Evolutionary conservation across 202 grass and related monocot genomes (phyloP), one percentile per base, ranked within the genome.

Genomic region (Saccharum hybrid): DNA sequence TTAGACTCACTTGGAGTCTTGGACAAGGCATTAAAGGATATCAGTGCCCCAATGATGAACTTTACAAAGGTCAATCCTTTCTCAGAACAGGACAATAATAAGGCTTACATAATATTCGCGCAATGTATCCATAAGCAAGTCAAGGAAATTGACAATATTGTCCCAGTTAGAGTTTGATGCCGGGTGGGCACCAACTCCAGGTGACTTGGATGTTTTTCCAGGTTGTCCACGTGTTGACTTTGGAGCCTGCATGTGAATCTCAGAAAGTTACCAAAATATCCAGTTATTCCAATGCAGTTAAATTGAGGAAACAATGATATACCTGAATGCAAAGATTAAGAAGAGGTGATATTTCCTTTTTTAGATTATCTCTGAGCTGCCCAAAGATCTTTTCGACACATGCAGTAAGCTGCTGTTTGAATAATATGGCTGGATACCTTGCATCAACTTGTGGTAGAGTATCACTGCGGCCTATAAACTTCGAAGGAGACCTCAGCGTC

Each of bases 321-420:
- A 98, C 96, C 96, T 98, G 96, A 84, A 98, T 98, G 87, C 96
- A 98, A 66, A 90, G 65, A 87, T 41, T 88, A 57, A 99, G 91
- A 83, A 99, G 93, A 64, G 96, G 93, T 75, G 63, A 90, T 85
- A 96, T 94, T 85, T 99, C 89, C 41, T 98, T 98, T 89, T 98
- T 98, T 57, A 98, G 85, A 86, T 94, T 96, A 86, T 98, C 96
- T 80, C 96, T 94, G 61, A 98, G 87, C 80, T 96, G 88, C 42
- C 93, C 96, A 70, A 96, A 98, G 41, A 98, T 94, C 86, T 98
- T 98, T 83, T 98, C 96, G 2, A 98, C 86, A 43, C 91, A 96
- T 30, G 96, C 96, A 26, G 93, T 93, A 65, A 98, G 79, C 83
- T 99, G 96, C 43, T 99, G 93, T 87, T 94, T 99, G 86, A 99